These are phyloP conservation scores for Phanerochaete sordida DNA, from an alignment of 768 basidiomycete genomes.

Conservation along the genomic window DNA sequence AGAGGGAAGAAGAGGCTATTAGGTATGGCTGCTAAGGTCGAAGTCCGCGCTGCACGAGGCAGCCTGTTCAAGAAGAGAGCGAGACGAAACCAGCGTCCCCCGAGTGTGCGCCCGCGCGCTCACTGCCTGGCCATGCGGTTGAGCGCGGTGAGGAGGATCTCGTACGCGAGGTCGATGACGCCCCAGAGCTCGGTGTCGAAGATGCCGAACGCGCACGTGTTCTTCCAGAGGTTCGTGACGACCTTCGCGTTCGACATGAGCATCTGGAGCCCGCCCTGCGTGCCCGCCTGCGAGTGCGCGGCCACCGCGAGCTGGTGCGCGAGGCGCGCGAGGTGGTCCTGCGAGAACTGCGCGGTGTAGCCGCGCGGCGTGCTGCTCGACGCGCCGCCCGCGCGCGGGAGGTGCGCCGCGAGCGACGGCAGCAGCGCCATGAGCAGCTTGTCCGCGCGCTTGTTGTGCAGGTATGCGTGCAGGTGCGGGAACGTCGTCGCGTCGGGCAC, in stretches of 20 bases:
- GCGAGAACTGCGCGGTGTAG: slow-evolving; percentile 24
- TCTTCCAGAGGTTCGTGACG: slow-evolving; percentile 49
- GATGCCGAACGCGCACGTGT: slow-evolving; percentile 47
- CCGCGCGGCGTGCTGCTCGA: slow-evolving; percentile 4
- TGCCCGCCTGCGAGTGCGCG: slow-evolving; percentile 20
- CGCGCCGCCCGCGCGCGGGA: slow-evolving; percentile 14
- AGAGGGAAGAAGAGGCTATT: not conserved
- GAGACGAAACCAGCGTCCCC: slow-evolving; percentile 10
- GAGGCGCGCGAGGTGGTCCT: slow-evolving; percentile 21
- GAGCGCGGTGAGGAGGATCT: slow-evolving; percentile 40
- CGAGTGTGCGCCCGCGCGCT: not conserved
- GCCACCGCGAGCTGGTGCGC: slow-evolving; percentile 23
- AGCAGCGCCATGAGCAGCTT: slow-evolving; percentile 48
- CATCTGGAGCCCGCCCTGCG: slow-evolving; percentile 24
- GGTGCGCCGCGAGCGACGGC: slow-evolving; percentile 25
- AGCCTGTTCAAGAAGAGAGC: not conserved
- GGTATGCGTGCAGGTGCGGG: slow-evolving; percentile 54
- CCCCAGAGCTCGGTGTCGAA: slow-evolving; percentile 45
- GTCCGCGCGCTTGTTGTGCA: slow-evolving; percentile 60
- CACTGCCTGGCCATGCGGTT: slow-evolving; percentile 20
- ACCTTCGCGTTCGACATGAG: slow-evolving; percentile 34
- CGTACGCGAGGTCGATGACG: slow-evolving; percentile 48
- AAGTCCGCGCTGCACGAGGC: not conserved
- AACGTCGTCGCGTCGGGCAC: slow-evolving; percentile 64
- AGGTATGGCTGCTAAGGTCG: not conserved